Evolutionary conservation across 331 rosid species (phyloP).

Genomic region (Arachis monticola): DNA sequence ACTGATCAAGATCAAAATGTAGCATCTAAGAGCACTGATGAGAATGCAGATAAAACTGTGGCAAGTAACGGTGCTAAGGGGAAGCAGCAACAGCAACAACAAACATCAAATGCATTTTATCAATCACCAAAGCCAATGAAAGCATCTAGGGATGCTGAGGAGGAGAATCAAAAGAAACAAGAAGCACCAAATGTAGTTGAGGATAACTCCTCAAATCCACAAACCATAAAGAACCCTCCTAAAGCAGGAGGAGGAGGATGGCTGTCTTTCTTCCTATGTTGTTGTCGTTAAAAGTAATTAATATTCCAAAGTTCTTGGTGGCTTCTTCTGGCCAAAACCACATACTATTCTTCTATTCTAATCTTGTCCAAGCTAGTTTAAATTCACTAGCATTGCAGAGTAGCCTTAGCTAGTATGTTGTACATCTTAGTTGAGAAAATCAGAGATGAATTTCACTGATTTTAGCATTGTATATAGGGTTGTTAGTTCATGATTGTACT

Average conservation of each 20-base stretch:
- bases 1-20: constrained; percentile 40
- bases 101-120: too few species aligned
- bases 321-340: neutral
- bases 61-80: too few species aligned
- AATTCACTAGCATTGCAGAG: constrained; percentile 8
- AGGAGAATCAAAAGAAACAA: constrained; percentile 31
- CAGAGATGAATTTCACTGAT: constrained; percentile 1
- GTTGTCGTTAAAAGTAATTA: constrained; percentile 44
- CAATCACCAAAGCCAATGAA: too few species aligned
- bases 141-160: constrained; percentile 40
- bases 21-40: constrained; percentile 29
- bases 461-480: constrained; percentile 19
- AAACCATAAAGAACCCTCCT: neutral
- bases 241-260: constrained; percentile 31
- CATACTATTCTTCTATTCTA: neutral
- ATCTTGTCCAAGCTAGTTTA: constrained; percentile 27
- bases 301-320: constrained; percentile 10
- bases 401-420: constrained; percentile 33
- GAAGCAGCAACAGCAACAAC: too few species aligned
- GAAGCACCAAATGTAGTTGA: constrained; percentile 38
- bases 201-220: constrained; percentile 33
- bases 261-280: constrained; percentile 70
- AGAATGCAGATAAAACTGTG: too few species aligned
- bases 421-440: constrained; percentile 25
- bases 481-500: constrained; percentile 33